Conservation (phyloP, 1,284 basidiomycete genomes). For the Apiotrichum brassicae region DNA sequence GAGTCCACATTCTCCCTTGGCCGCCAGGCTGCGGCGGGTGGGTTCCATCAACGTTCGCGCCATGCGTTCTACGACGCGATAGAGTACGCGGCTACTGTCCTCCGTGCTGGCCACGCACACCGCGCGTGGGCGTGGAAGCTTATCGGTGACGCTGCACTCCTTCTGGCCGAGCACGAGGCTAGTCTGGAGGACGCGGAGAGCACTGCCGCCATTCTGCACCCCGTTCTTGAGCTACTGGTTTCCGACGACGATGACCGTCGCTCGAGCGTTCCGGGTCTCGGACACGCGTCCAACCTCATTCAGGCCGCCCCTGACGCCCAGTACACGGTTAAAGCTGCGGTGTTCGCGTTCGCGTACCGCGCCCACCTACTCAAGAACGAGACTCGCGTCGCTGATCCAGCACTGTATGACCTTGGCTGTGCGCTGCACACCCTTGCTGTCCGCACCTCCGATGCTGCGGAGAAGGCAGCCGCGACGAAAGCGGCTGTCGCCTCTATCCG, state of each 20-base stretch:
- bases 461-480: constrained; percentile 48
- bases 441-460: constrained; percentile 28
- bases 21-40: constrained; percentile 57
- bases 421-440: constrained; percentile 56
- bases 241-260: constrained; percentile 40
- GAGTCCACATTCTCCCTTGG: constrained; percentile 71
- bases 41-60: constrained; percentile 70
- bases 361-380: constrained; percentile 63
- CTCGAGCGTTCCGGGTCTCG: constrained; percentile 35
- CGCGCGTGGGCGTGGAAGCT: constrained; percentile 79
- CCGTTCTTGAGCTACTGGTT: constrained; percentile 35
- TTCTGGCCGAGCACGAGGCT: constrained; percentile 52
- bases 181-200: constrained; percentile 32
- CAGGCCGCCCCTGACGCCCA: constrained; percentile 18
- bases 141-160: constrained; percentile 68
- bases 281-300: constrained; percentile 35
- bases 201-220: constrained; percentile 27
- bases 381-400: constrained; percentile 52
- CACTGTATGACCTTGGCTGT: constrained; percentile 71
- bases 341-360: constrained; percentile 66
- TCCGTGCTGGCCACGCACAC: constrained; percentile 58
- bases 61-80: constrained; percentile 62
- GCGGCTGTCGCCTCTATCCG: constrained; percentile 62
- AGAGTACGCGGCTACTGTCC: constrained; percentile 53
- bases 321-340: constrained; percentile 55